phyloP scores from a whole-genome alignment of 78 protist genomes.

The Monosiga brevicollis region DNA sequence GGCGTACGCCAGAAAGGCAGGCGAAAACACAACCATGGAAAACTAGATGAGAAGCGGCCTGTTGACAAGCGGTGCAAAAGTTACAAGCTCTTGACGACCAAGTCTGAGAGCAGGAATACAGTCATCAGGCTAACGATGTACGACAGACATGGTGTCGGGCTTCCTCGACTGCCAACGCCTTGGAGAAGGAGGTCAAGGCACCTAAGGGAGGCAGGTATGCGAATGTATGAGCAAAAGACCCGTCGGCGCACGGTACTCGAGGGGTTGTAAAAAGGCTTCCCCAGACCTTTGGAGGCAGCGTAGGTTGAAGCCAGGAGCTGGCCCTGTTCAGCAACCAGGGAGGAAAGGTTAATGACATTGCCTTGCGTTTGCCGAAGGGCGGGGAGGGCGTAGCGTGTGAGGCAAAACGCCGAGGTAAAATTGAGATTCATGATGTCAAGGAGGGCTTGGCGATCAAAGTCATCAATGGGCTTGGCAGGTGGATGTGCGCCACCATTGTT shows the following conservation, averaged over 20 bases:
- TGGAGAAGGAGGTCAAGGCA: conserved; percentile 4
- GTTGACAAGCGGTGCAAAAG: too few relatives aligned
- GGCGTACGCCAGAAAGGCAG: too few relatives aligned
- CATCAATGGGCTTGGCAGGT: conserved; percentile 8
- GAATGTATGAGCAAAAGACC: too few relatives aligned
- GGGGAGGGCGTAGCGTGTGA: conserved; percentile 8
- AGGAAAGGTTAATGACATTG: conserved; percentile 28
- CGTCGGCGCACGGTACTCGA: too few relatives aligned
- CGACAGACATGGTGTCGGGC: not conserved
- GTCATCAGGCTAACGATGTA: too few relatives aligned
- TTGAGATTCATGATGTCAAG: not conserved
- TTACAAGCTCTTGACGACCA: too few relatives aligned
- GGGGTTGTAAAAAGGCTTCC: too few relatives aligned
- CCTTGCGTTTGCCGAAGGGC: conserved; percentile 16
- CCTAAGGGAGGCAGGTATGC: too few relatives aligned
- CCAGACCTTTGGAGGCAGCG: conserved; percentile 3
- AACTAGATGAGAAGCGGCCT: too few relatives aligned
- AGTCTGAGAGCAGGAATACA: too few relatives aligned
- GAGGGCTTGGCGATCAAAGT: not conserved
- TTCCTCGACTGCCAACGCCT: conserved; percentile 13
- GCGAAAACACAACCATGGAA: too few relatives aligned
- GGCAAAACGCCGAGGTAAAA: not conserved
- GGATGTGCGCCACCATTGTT: conserved; percentile 33
- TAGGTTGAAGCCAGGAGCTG: not conserved
- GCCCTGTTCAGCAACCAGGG: not conserved